These are phyloP conservation scores for Leccinum rimulosum DNA, from an alignment of 768 basidiomycete genomes.

Conservation along the genomic window DNA sequence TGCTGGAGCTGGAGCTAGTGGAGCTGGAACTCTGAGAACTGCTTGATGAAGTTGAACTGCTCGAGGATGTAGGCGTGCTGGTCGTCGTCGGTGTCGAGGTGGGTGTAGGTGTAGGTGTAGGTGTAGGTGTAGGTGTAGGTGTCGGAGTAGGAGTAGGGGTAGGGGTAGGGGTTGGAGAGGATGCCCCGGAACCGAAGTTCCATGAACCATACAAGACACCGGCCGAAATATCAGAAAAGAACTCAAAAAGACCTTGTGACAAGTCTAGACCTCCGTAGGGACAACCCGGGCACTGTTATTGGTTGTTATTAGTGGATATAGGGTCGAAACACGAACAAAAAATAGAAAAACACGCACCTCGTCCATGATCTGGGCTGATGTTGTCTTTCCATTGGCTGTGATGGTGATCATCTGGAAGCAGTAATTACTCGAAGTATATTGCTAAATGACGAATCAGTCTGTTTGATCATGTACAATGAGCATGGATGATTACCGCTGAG, in stretches of 20 bases:
- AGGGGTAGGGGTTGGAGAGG: constrained; percentile 23
- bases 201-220: constrained; percentile 65
- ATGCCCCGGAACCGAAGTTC: constrained; percentile 37
- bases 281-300: constrained; percentile 62
- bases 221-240: constrained; percentile 44
- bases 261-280: constrained; percentile 66
- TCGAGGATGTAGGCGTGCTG: constrained; percentile 16
- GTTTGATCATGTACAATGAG: neutral
- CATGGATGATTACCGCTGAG: constrained; percentile 18
- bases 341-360: constrained; percentile 36
- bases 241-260: constrained; percentile 60
- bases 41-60: constrained; percentile 13
- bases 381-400: constrained; percentile 53
- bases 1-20: constrained; percentile 8
- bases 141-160: constrained; percentile 22
- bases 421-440: constrained; percentile 50
- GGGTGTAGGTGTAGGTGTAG: constrained; percentile 16
- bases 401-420: constrained; percentile 67
- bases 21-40: constrained; percentile 14
- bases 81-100: constrained; percentile 13
- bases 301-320: constrained; percentile 21
- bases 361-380: constrained; percentile 60
- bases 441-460: constrained; percentile 35
- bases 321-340: neutral
- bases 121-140: constrained; percentile 18